Base-by-base conservation (phyloP, 305 asterid species). In the Andrographis paniculata region DNA sequence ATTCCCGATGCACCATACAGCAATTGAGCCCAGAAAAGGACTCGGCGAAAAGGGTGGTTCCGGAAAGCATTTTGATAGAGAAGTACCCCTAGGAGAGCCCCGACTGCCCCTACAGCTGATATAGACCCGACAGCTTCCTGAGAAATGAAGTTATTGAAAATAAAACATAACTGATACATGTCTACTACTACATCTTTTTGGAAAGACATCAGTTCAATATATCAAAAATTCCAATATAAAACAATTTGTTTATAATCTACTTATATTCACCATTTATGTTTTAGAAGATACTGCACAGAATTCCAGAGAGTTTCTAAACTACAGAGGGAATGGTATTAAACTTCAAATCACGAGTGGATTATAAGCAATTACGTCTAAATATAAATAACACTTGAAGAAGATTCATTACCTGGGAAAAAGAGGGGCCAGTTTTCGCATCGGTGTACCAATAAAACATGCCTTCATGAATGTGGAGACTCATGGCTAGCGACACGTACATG, bases 381-480 rank as follows among this genome's bases (percentile, higher is more conserved):
- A n/a, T n/a, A n/a, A n/a, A n/a, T n/a, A 24, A 24, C 9, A 40
- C 15, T 2, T 11, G 20, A 14, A 2, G 10, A 43, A n/a, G 40
- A 17, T 31, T 45, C 10, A 18, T 28, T 56, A 74, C 78, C 79
- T 79, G 75, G 20, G 82, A 79, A 68, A 79, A 76, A 21, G 67
- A 51, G 36, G 84, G 89, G 41, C 84, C 80, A 40, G 20, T 55
- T 59, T 63, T 53, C 37, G 89, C 82, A 64, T 76, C 82, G 10
- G 89, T 79, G 46, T 60, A 69, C 82, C 89, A 79, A 63, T 79
- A 76, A 61, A 79, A 73, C 80, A 79, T 73, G 20, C 89, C 89
- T 60, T 76, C 84, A 1, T 76, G 84, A 63, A 73, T 68, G 65
- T 71, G 79, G 63, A 76, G 67, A 58, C 82, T 76, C 51, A 73